Conservation (phyloP, 2,329 filamentous ascomycete species). For the Phialophora macrospora region DNA sequence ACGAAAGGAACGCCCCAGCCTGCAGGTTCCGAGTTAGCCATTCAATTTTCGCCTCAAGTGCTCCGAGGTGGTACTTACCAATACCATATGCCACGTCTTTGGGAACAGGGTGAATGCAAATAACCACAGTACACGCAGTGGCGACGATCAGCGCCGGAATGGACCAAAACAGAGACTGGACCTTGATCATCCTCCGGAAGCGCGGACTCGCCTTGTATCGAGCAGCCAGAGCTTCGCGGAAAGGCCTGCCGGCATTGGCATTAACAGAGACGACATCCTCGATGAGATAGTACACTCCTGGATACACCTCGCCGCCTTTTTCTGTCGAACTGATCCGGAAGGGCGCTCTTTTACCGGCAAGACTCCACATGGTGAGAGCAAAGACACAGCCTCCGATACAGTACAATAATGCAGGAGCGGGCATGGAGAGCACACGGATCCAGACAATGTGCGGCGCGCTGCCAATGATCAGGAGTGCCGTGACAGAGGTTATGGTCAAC, state of each 20-base stretch:
- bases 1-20: conserved; percentile 52
- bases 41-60: neutral
- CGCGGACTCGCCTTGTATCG: conserved; percentile 60
- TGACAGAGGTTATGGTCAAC: conserved; percentile 35
- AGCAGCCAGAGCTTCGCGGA: conserved; percentile 56
- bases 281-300: conserved; percentile 67
- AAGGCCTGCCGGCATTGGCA: conserved; percentile 62
- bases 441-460: conserved; percentile 39
- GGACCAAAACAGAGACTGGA: conserved; percentile 64
- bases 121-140: conserved; percentile 53
- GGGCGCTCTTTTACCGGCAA: conserved; percentile 50
- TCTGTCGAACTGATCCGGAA: conserved; percentile 68
- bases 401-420: conserved; percentile 34
- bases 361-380: conserved; percentile 33
- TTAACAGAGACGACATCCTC: conserved; percentile 72
- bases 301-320: conserved; percentile 63
- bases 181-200: conserved; percentile 60
- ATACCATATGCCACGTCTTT: conserved; percentile 55
- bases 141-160: conserved; percentile 57
- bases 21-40: conserved; percentile 29
- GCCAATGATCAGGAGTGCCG: conserved; percentile 38
- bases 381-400: conserved; percentile 32
- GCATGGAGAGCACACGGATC: conserved; percentile 39
- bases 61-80: conserved; percentile 29
- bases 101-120: conserved; percentile 53